Evolutionary conservation across 345 rosid genomes (phyloP).

Genomic region (Gossypium longicalyx): DNA sequence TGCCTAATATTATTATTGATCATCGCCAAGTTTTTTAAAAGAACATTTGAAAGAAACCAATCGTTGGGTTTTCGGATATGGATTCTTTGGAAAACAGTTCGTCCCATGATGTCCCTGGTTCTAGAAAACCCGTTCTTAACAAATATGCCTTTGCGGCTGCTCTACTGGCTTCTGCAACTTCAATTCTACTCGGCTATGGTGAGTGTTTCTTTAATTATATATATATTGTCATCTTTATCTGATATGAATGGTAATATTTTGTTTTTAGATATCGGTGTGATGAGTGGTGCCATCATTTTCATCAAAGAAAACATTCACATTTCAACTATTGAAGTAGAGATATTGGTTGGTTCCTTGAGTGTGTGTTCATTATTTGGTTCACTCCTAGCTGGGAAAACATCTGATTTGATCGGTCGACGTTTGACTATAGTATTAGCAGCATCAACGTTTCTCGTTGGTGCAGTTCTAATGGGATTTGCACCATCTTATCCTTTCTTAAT

Average conservation of each 20-base stretch:
- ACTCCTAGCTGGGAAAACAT: not conserved
- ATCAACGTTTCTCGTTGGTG: not conserved
- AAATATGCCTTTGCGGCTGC: not conserved
- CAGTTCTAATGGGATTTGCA: not conserved
- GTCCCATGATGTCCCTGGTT: not conserved
- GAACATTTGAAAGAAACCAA: not conserved
- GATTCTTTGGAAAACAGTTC: not conserved
- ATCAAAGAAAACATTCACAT: not conserved
- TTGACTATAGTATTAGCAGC: not conserved
- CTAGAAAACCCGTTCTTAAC: not conserved
- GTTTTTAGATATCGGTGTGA: not conserved
- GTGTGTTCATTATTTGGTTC: not conserved
- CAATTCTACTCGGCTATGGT: not conserved
- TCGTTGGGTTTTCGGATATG: not conserved
- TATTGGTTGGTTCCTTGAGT: not conserved
- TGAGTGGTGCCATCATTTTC: not conserved
- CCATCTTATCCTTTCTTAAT: constrained; percentile 34
- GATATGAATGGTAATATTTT: too few species aligned
- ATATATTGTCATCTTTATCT: too few species aligned
- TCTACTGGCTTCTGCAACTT: not conserved
- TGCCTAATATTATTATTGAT: not conserved
- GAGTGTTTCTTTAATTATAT: not conserved
- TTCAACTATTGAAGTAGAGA: not conserved
- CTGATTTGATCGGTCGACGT: constrained; percentile 1
- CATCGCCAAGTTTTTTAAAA: too few species aligned